phyloP scores from a whole-genome alignment of 257 asterid genomes.

The Nicotiana knightiana region DNA sequence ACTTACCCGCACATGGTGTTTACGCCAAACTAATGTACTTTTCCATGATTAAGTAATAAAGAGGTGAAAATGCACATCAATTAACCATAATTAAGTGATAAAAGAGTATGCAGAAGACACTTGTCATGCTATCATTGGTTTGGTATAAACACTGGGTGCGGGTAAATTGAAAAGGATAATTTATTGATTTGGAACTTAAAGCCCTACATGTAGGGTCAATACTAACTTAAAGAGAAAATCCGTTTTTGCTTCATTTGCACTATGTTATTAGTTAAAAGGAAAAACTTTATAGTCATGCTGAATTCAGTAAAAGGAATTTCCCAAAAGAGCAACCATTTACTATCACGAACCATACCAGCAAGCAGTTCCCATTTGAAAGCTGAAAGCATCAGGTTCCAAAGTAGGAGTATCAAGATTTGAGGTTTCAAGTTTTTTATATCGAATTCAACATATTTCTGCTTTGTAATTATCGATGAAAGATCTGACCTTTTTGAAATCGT shows the following conservation, averaged over 20 bases:
- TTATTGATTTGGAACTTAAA: neutral
- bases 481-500: constrained; percentile 65
- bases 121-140: too few relatives aligned
- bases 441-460: neutral
- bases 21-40: too few relatives aligned
- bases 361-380: neutral
- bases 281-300: neutral
- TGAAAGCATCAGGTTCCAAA: neutral
- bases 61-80: too few relatives aligned
- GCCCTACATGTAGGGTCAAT: constrained; percentile 4
- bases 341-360: neutral
- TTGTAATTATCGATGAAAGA: neutral
- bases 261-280: neutral
- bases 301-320: neutral
- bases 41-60: too few relatives aligned
- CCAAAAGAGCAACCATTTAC: neutral
- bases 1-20: too few relatives aligned
- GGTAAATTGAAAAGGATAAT: neutral
- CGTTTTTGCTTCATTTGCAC: neutral
- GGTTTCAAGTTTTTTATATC: neutral
- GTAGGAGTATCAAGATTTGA: too few relatives aligned
- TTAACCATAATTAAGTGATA: too few relatives aligned
- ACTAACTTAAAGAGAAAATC: neutral
- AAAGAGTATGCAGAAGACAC: too few relatives aligned
- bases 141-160: too few relatives aligned